These are phyloP conservation scores for Astraeus odoratus DNA, from an alignment of 768 basidiomycete species.

Conservation along the genomic window DNA sequence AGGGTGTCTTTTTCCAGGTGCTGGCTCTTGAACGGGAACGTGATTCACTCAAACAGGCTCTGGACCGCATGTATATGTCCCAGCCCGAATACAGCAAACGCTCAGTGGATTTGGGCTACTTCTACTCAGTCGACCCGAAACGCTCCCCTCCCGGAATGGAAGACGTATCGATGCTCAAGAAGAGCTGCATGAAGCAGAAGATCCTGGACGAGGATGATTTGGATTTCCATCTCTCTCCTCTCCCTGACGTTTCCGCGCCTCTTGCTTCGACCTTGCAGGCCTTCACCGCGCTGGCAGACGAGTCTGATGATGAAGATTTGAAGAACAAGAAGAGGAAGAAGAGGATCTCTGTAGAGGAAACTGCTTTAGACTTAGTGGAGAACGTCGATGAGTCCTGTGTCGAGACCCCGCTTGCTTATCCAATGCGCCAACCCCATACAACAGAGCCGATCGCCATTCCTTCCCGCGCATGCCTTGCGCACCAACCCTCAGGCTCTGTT, in stretches of 20 bases:
- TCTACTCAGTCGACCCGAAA: constrained; percentile 18
- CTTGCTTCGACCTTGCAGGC: constrained; percentile 24
- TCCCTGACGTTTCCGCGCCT: constrained; percentile 19
- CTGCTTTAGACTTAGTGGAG: constrained; percentile 20
- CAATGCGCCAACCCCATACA: constrained; percentile 11
- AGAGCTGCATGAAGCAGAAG: constrained; percentile 17
- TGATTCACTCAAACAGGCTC: constrained; percentile 22
- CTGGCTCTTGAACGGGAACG: constrained; percentile 21
- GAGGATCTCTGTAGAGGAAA: constrained; percentile 18
- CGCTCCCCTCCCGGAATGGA: constrained; percentile 12
- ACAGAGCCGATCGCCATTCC: constrained; percentile 17
- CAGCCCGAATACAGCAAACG: constrained; percentile 10
- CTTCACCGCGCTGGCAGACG: constrained; percentile 23
- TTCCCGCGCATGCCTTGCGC: constrained; percentile 18
- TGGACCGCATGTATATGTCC: constrained; percentile 16
- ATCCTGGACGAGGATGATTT: constrained; percentile 17
- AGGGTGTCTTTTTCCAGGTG: constrained; percentile 10
- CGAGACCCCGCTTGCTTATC: constrained; percentile 7
- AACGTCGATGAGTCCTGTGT: constrained; percentile 11
- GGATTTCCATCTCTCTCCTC: constrained; percentile 27
- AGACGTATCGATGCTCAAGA: constrained; percentile 9
- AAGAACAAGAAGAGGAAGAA: constrained; percentile 11
- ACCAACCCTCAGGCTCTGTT: constrained; percentile 19
- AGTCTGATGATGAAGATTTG: constrained; percentile 24
- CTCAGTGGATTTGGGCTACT: constrained; percentile 16